phyloP scores from a whole-genome alignment of 345 rosid species.

The Toxicodendron radicans region DNA sequence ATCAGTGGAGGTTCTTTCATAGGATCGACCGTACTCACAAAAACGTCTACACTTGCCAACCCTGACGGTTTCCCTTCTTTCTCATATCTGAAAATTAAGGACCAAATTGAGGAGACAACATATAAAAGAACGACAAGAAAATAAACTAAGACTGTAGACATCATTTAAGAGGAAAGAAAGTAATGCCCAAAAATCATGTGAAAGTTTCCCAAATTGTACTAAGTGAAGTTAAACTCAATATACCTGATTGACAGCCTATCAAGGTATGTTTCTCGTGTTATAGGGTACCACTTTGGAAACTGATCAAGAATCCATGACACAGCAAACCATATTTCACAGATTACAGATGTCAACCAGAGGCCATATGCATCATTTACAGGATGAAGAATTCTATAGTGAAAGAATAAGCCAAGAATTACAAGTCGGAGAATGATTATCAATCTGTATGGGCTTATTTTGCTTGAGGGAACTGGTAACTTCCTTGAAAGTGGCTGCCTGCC shows the following conservation, averaged over 20 bases:
- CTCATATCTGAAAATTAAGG: slow-evolving; percentile 67
- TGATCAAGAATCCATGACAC: slow-evolving; percentile 99
- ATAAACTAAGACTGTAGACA: neutral
- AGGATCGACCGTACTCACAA: slow-evolving; percentile 98
- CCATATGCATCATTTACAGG: slow-evolving; percentile 90
- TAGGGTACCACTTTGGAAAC: slow-evolving; percentile 97
- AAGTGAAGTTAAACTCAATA: neutral
- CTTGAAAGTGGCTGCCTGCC: slow-evolving; percentile 99
- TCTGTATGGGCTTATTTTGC: slow-evolving; percentile 97
- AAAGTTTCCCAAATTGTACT: neutral
- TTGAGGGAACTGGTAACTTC: slow-evolving; percentile 87
- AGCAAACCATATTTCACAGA: slow-evolving; percentile 98
- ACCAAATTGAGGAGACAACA: neutral
- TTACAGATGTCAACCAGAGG: slow-evolving; percentile 94
- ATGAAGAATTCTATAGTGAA: slow-evolving; percentile 91
- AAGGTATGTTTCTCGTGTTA: slow-evolving; percentile 86
- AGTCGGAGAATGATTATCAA: slow-evolving; percentile 82
- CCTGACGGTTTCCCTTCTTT: slow-evolving; percentile 94
- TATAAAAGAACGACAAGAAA: neutral
- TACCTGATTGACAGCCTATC: slow-evolving; percentile 95
- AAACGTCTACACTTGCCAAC: slow-evolving; percentile 73
- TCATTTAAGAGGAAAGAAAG: neutral
- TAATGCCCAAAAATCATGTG: slow-evolving; percentile 5
- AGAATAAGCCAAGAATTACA: slow-evolving; percentile 83
- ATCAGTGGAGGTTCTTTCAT: slow-evolving; percentile 97